These are phyloP conservation scores for Carex parvula DNA, from an alignment of 176 grass and related monocot species.

Conservation along the genomic window DNA sequence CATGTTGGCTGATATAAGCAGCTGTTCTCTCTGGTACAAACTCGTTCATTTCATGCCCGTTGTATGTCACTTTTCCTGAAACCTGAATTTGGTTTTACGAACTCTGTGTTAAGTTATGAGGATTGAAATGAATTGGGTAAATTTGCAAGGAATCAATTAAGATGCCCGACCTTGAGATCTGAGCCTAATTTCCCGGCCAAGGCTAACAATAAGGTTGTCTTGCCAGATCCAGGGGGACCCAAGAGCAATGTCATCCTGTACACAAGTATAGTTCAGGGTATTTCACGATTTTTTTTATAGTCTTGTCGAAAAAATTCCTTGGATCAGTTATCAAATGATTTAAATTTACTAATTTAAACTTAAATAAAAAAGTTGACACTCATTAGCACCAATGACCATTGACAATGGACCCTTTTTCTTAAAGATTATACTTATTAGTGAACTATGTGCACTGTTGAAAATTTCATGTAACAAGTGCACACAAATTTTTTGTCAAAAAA, in stretches of 20 bases:
- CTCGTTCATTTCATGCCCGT: slow-evolving; percentile 74
- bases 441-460: not conserved
- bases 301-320: not conserved
- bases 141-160: not conserved
- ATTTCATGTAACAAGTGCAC: not conserved
- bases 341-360: no score
- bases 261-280: slow-evolving; percentile 9
- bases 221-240: slow-evolving; percentile 85
- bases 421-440: not conserved
- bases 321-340: no score
- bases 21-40: slow-evolving; percentile 83
- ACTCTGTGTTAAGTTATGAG: not conserved
- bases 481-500: not conserved
- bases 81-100: slow-evolving; percentile 32
- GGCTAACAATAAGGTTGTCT: slow-evolving; percentile 80
- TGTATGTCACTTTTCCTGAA: slow-evolving; percentile 70
- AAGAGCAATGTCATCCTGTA: slow-evolving; percentile 86
- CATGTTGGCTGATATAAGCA: slow-evolving; percentile 84
- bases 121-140: not conserved
- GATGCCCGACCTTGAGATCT: slow-evolving; percentile 52
- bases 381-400: no score
- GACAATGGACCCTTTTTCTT: not conserved
- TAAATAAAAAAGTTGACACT: no score
- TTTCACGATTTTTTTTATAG: not conserved
- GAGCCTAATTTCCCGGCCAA: slow-evolving; percentile 66